Conservation (phyloP, 768 basidiomycete species). For the Serendipita sp. region DNA sequence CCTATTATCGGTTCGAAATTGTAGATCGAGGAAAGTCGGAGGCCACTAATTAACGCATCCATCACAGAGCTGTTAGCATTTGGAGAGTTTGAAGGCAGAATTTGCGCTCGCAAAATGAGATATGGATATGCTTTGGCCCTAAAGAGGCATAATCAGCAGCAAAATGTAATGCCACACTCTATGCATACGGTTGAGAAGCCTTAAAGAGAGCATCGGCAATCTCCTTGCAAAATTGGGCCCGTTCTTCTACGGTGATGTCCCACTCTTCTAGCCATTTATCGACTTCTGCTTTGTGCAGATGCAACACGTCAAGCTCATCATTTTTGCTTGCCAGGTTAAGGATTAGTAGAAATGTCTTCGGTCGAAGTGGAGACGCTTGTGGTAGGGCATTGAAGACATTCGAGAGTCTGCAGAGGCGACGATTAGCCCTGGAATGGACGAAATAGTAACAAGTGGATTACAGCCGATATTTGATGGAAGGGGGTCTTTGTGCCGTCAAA, state of each 20-base stretch:
- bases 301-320: conserved; percentile 46
- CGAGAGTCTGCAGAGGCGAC: conserved; percentile 36
- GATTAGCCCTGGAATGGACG: conserved; percentile 7
- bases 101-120: conserved; percentile 42
- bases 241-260: conserved; percentile 46
- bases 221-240: conserved; percentile 46
- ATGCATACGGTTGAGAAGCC: conserved; percentile 41
- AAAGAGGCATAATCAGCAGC: not conserved
- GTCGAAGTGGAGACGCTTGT: conserved; percentile 45
- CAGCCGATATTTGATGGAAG: conserved; percentile 63
- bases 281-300: conserved; percentile 42
- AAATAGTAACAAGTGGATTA: conserved; percentile 19
- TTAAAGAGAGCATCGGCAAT: conserved; percentile 45
- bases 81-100: conserved; percentile 39
- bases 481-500: conserved; percentile 30
- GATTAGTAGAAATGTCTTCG: conserved; percentile 45
- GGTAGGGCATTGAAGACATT: conserved; percentile 71
- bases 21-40: conserved; percentile 51
- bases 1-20: conserved; percentile 72
- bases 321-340: conserved; percentile 42
- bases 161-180: not conserved
- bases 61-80: conserved; percentile 37
- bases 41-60: conserved; percentile 44
- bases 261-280: conserved; percentile 68
- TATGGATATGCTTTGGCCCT: conserved; percentile 53